These are phyloP conservation scores for Fusarium sp. DNA, from an alignment of 2,329 filamentous ascomycete species.

Conservation along the genomic window DNA sequence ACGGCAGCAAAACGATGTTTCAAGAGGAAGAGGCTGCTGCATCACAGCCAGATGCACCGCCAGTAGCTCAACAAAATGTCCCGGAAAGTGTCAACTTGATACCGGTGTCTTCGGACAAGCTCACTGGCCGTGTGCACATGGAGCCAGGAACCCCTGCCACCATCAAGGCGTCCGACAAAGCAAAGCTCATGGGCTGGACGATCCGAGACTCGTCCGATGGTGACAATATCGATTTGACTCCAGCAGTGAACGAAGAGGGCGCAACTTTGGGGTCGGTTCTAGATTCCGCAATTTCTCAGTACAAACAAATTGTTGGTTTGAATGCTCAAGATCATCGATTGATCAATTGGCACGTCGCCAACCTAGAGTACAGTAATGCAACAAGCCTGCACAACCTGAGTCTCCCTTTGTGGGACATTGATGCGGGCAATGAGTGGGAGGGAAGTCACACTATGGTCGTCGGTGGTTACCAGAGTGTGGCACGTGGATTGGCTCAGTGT, in stretches of 20 bases:
- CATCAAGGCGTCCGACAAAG: constrained; percentile 79
- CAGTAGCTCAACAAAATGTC: constrained; percentile 65
- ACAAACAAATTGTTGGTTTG: constrained; percentile 83
- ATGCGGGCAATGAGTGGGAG: constrained; percentile 97
- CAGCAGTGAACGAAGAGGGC: constrained; percentile 69
- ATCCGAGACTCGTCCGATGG: constrained; percentile 71
- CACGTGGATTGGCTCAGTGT: constrained; percentile 83
- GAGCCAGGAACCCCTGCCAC: constrained; percentile 76
- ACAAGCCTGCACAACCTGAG: constrained; percentile 88
- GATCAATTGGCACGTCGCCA: constrained; percentile 98
- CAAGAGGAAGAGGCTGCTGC: constrained; percentile 77
- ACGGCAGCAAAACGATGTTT: constrained; percentile 75
- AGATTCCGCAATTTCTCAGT: constrained; percentile 90
- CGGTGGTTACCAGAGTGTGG: constrained; percentile 92
- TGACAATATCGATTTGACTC: constrained; percentile 76
- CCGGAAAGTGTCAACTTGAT: constrained; percentile 67
- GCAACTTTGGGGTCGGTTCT: constrained; percentile 91
- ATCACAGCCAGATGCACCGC: constrained; percentile 66
- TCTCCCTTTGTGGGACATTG: constrained; percentile 93
- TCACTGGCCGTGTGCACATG: constrained; percentile 78
- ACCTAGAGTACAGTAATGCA: constrained; percentile 97
- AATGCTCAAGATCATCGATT: constrained; percentile 88
- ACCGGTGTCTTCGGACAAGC: constrained; percentile 72
- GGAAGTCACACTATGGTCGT: constrained; percentile 93
- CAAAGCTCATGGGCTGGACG: constrained; percentile 83